A percentile compares a stretch with the other conserved stretches of the same genome.
These are phyloP conservation scores for Candida arabinofermentans DNA, from an alignment of 805 yeast genomes.

Conservation along the genomic window DNA sequence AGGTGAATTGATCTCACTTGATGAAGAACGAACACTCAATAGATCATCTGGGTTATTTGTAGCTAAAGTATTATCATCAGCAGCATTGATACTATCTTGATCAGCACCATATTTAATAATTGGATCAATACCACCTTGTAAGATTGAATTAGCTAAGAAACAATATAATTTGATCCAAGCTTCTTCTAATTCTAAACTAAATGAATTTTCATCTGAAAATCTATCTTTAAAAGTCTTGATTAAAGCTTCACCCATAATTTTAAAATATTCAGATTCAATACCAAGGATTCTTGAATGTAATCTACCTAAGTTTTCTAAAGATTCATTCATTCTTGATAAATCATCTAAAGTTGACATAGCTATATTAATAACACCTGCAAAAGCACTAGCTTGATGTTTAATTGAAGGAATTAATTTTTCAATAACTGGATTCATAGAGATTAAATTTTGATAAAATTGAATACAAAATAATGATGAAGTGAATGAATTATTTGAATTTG, in stretches of 20 bases:
- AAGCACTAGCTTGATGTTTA: constrained; percentile 73
- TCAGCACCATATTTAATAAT: constrained; percentile 27
- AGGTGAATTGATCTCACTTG: background rate
- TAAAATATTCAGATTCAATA: constrained; percentile 63
- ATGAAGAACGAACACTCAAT: background rate
- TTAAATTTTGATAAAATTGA: constrained; percentile 69
- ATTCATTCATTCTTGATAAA: constrained; percentile 52
- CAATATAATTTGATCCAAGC: constrained; percentile 70
- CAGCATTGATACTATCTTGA: background rate
- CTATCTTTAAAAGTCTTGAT: constrained; percentile 65
- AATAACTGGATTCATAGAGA: constrained; percentile 55
- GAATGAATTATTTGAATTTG: constrained; percentile 28
- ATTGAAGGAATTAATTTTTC: constrained; percentile 69
- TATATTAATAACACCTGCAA: constrained; percentile 71
- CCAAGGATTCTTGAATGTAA: constrained; percentile 73
- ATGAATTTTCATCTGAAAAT: constrained; percentile 36
- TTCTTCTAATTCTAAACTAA: constrained; percentile 58
- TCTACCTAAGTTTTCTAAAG: constrained; percentile 61
- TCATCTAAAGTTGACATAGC: constrained; percentile 65
- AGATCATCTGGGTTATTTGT: constrained; percentile 2
- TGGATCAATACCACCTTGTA: constrained; percentile 60
- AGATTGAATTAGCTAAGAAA: constrained; percentile 61
- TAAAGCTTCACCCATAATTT: constrained; percentile 70
- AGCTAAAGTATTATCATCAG: background rate
- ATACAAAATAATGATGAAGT: constrained; percentile 65